Evolutionary conservation across 2,329 filamentous ascomycete species (phyloP).

Genomic region (Fusarium praegraminearum): DNA sequence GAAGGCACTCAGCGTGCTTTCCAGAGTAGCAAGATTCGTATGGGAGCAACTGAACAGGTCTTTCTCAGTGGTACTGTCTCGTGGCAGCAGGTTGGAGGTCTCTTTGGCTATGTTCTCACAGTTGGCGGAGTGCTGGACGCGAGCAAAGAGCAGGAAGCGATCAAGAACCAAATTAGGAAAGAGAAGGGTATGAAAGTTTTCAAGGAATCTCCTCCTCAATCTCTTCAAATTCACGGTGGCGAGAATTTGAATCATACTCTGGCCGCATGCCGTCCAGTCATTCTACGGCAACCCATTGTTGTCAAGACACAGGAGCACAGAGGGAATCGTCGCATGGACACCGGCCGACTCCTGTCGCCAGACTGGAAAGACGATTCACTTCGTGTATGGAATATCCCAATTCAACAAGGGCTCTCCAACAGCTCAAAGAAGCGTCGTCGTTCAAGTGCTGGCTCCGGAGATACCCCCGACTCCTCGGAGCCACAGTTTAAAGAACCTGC

Average conservation of each 20-base stretch:
- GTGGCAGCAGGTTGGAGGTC: constrained; percentile 83
- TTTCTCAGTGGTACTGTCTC: constrained; percentile 84
- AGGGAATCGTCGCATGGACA: constrained; percentile 54
- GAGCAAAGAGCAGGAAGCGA: constrained; percentile 56
- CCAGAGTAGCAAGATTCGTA: constrained; percentile 72
- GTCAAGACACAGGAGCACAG: constrained; percentile 77
- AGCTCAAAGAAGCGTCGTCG: constrained; percentile 54
- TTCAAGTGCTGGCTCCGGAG: constrained; percentile 35
- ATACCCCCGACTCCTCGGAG: neutral
- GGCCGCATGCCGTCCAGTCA: constrained; percentile 85
- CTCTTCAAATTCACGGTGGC: constrained; percentile 79
- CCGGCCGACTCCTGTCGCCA: constrained; percentile 59
- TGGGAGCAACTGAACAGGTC: constrained; percentile 77
- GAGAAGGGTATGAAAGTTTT: constrained; percentile 54
- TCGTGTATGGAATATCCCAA: constrained; percentile 84
- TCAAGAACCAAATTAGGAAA: constrained; percentile 57
- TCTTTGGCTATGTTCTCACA: constrained; percentile 87
- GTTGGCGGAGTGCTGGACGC: constrained; percentile 75
- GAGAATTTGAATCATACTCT: constrained; percentile 84
- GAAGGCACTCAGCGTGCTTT: constrained; percentile 88
- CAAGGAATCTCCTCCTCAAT: constrained; percentile 42
- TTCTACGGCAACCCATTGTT: constrained; percentile 86
- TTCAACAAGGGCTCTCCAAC: constrained; percentile 49
- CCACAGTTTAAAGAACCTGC: constrained; percentile 33
- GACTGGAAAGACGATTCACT: constrained; percentile 82